These are phyloP conservation scores for Limnanthes douglasii DNA, from an alignment of 345 rosid species.

Conservation along the genomic window DNA sequence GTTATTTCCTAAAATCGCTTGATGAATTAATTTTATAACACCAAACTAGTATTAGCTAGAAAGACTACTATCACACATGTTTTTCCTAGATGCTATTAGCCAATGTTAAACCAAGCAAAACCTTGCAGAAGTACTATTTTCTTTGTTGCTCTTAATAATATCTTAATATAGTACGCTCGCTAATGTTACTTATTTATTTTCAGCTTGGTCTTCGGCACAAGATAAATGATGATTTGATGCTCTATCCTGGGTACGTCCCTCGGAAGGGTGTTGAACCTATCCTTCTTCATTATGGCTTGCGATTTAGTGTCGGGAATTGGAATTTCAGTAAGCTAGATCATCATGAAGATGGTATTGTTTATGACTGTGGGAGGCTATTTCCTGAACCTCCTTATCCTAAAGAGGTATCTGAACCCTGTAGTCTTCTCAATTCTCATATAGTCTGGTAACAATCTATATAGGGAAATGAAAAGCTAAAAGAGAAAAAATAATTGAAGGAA, in stretches of 20 bases:
- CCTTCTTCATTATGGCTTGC: conserved; percentile 71
- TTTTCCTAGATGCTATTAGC: no score
- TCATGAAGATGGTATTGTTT: conserved; percentile 61
- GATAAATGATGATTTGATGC: conserved; percentile 54
- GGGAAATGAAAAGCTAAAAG: no score
- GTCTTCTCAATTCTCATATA: no score
- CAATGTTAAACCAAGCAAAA: no score
- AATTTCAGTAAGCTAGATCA: conserved; percentile 55
- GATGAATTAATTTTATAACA: conserved; percentile 3
- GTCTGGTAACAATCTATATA: no score
- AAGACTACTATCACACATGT: no score
- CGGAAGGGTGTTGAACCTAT: conserved; percentile 45
- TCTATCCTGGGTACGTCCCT: conserved; percentile 72
- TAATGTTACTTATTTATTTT: no score
- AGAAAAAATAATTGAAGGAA: not conserved
- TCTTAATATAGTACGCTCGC: no score
- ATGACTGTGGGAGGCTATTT: conserved; percentile 50
- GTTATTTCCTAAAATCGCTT: not conserved
- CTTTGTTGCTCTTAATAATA: no score
- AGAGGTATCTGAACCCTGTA: conserved; percentile 33
- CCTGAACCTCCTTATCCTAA: conserved; percentile 77
- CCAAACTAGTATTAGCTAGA: no score
- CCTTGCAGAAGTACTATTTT: no score
- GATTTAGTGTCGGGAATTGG: conserved; percentile 59
- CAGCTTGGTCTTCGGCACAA: conserved; percentile 73